A percentile compares a stretch with the other conserved stretches of the same genome.
These are phyloP conservation scores for Phaeosphaeria sp. DNA, from an alignment of 2,329 filamentous ascomycete species.

Conservation along the genomic window DNA sequence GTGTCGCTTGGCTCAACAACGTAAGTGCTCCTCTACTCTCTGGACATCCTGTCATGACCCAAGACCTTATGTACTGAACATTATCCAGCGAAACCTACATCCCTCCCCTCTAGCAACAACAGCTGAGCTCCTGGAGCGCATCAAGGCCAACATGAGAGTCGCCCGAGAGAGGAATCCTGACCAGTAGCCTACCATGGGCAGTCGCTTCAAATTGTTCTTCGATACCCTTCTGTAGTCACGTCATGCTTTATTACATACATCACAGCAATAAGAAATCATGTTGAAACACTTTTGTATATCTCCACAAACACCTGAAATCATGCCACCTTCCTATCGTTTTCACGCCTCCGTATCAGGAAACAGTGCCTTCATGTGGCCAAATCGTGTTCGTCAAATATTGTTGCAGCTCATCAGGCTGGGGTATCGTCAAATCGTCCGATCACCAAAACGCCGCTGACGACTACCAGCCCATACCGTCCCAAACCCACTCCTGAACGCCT, in stretches of 20 bases:
- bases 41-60: background rate
- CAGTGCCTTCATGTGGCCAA: background rate
- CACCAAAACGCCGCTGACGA: background rate
- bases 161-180: constrained; percentile 19
- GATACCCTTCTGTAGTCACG: background rate
- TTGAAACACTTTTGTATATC: background rate
- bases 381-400: background rate
- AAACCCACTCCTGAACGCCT: background rate
- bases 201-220: background rate
- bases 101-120: constrained; percentile 65
- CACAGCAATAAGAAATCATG: background rate
- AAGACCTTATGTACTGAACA: constrained; percentile 9
- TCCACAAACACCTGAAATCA: background rate
- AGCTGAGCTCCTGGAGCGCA: constrained; percentile 70
- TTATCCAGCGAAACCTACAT: constrained; percentile 66
- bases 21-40: constrained; percentile 60
- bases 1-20: constrained; percentile 79
- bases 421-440: background rate
- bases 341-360: background rate
- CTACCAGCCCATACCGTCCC: constrained; percentile 4
- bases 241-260: background rate
- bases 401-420: background rate
- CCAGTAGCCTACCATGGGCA: background rate
- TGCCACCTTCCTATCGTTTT: background rate
- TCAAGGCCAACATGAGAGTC: constrained; percentile 71